Conservation (phyloP, 352 stramenopile genomes). For the Phytophthora sp. region DNA sequence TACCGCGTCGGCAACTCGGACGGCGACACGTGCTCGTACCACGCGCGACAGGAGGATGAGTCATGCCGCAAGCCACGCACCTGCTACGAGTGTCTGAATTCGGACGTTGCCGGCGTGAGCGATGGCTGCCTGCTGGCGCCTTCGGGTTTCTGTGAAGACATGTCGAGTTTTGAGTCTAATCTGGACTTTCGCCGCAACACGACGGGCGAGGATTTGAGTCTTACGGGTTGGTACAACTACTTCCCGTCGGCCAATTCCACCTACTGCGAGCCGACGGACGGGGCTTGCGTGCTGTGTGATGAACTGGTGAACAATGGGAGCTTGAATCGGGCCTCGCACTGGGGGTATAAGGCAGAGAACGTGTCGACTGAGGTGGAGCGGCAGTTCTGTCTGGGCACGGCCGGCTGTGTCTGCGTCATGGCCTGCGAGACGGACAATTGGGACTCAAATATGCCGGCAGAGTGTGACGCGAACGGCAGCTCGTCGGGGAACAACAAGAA, state of each 20-base stretch:
- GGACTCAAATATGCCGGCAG: constrained; percentile 53
- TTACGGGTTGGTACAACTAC: constrained; percentile 64
- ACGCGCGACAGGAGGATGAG: constrained; percentile 40
- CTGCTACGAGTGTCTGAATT: constrained; percentile 79
- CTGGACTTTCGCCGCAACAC: constrained; percentile 71
- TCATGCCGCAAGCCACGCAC: constrained; percentile 63
- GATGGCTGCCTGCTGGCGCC: constrained; percentile 64
- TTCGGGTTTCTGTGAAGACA: constrained; percentile 62
- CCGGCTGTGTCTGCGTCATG: constrained; percentile 73
- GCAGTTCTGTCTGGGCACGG: constrained; percentile 58
- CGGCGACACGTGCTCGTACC: constrained; percentile 72
- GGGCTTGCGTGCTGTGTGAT: constrained; percentile 56
- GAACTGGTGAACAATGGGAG: constrained; percentile 42
- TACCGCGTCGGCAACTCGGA: constrained; percentile 51
- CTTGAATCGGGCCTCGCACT: constrained; percentile 15
- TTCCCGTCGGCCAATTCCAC: constrained; percentile 67
- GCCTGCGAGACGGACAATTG: constrained; percentile 62
- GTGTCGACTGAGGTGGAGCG: constrained; percentile 44
- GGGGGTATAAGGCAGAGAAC: constrained; percentile 32
- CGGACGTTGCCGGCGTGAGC: constrained; percentile 34
- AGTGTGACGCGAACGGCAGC: constrained; percentile 44
- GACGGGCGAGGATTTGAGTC: constrained; percentile 36
- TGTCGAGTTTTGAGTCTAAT: constrained; percentile 51
- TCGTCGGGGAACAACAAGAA: constrained; percentile 13
- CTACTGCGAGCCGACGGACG: constrained; percentile 65